A percentile compares a stretch with the other conserved stretches of the same genome.
These are phyloP conservation scores for Penicillium cataractarum DNA, from an alignment of 495 filamentous ascomycete species.

Conservation along the genomic window DNA sequence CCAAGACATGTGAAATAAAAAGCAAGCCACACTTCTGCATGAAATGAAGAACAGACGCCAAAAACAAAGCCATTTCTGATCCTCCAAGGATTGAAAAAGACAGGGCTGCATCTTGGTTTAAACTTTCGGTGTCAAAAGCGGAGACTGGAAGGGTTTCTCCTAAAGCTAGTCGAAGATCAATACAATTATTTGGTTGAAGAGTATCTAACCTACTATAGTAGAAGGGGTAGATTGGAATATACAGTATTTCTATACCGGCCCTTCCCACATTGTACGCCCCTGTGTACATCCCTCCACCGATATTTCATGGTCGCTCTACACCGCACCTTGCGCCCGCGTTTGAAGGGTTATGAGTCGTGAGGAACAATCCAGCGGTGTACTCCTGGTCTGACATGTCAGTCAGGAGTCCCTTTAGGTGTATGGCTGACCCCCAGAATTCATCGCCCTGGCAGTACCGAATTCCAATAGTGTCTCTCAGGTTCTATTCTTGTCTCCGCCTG, in stretches of 20 bases:
- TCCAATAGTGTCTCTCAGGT: conserved; percentile 1
- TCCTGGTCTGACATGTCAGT: not conserved
- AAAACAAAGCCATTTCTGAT: conserved; percentile 14
- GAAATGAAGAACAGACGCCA: not conserved
- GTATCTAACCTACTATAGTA: not conserved
- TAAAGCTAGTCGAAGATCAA: not conserved
- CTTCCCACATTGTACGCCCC: too few relatives aligned
- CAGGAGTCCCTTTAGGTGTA: not conserved
- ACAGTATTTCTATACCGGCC: conserved; percentile 2
- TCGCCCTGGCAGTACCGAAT: not conserved
- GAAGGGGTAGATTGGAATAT: not conserved
- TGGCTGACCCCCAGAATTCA: not conserved
- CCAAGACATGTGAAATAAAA: conserved; percentile 27
- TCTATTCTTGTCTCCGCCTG: conserved; percentile 1
- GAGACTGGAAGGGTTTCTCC: not conserved
- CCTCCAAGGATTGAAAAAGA: not conserved
- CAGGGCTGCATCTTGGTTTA: not conserved
- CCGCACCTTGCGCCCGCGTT: conserved; percentile 4
- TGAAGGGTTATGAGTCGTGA: not conserved
- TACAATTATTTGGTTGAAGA: not conserved
- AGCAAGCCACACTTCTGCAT: conserved; percentile 14
- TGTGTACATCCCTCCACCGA: not conserved
- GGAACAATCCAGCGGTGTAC: too few relatives aligned
- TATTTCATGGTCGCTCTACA: conserved; percentile 1
- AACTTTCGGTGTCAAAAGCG: not conserved